Percentiles rank a stretch among this genome's conserved stretches.
phyloP scores from a whole-genome alignment of 139 green algal species.

The Chlamydomonas sphaeroides region DNA sequence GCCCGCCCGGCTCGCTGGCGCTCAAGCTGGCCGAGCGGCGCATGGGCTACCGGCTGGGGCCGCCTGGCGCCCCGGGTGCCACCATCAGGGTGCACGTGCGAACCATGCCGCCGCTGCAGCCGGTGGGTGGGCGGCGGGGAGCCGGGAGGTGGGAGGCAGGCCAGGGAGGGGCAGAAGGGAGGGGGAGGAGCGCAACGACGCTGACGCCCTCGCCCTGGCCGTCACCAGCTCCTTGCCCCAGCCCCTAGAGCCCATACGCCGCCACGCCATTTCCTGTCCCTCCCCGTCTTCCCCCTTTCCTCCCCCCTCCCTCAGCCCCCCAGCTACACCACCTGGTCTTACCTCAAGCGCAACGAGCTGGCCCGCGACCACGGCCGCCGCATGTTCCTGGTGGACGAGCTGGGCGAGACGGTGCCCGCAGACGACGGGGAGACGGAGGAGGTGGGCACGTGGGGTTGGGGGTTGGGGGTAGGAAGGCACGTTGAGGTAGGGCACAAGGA shows the following conservation, averaged over 20 bases:
- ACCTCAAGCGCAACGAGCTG: slow-evolving; percentile 66
- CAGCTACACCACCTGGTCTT: slow-evolving; percentile 69
- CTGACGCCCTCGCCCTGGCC: too few species aligned
- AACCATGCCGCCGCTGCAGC: slow-evolving; percentile 15
- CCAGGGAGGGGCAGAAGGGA: too few species aligned
- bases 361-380: slow-evolving; percentile 56
- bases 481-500: background rate
- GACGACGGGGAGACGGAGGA: slow-evolving; percentile 33
- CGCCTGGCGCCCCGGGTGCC: background rate
- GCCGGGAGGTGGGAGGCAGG: background rate
- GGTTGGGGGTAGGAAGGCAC: background rate
- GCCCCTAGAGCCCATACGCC: too few species aligned
- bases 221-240: too few species aligned
- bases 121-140: background rate
- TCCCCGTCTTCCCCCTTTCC: background rate
- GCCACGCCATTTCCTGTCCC: too few species aligned
- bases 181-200: too few species aligned
- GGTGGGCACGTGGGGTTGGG: background rate
- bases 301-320: slow-evolving; percentile 52
- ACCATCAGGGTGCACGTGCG: background rate
- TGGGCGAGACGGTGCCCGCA: slow-evolving; percentile 52
- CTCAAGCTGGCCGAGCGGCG: slow-evolving; percentile 14
- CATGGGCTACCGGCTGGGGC: background rate
- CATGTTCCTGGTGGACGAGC: slow-evolving; percentile 77
- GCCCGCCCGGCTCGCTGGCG: background rate